phyloP scores from a whole-genome alignment of 2,329 filamentous ascomycete genomes.

The Hypoxylon sp. region DNA sequence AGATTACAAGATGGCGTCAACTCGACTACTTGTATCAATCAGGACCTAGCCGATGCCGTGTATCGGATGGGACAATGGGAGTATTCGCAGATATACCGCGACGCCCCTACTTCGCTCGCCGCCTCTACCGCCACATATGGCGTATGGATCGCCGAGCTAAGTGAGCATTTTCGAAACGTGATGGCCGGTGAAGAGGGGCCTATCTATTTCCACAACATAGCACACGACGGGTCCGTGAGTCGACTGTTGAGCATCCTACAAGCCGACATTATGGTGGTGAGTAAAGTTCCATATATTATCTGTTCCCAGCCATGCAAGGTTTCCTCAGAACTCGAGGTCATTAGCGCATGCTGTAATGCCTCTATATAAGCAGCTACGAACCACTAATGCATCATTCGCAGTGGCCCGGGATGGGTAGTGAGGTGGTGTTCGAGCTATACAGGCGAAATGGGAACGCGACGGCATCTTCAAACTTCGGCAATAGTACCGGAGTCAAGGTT shows the following conservation, averaged over 20 bases:
- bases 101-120: conserved; percentile 70
- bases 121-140: conserved; percentile 74
- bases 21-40: conserved; percentile 70
- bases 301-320: neutral
- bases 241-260: conserved; percentile 77
- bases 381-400: conserved; percentile 16
- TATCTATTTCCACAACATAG: conserved; percentile 80
- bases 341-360: neutral
- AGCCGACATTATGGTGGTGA: conserved; percentile 74
- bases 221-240: conserved; percentile 81
- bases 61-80: conserved; percentile 85
- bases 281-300: conserved; percentile 1
- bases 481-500: conserved; percentile 6
- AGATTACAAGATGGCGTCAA: conserved; percentile 61
- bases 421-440: conserved; percentile 83
- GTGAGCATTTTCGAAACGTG: conserved; percentile 70
- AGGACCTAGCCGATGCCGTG: conserved; percentile 73
- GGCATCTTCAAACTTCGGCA: neutral
- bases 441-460: conserved; percentile 37
- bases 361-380: neutral
- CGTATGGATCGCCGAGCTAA: conserved; percentile 80
- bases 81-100: conserved; percentile 82
- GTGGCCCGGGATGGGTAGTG: conserved; percentile 86
- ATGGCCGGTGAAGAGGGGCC: conserved; percentile 55
- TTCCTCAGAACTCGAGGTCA: neutral